Base-by-base conservation (phyloP, 768 basidiomycete genomes). In the Strobilomyces dryophilus region DNA sequence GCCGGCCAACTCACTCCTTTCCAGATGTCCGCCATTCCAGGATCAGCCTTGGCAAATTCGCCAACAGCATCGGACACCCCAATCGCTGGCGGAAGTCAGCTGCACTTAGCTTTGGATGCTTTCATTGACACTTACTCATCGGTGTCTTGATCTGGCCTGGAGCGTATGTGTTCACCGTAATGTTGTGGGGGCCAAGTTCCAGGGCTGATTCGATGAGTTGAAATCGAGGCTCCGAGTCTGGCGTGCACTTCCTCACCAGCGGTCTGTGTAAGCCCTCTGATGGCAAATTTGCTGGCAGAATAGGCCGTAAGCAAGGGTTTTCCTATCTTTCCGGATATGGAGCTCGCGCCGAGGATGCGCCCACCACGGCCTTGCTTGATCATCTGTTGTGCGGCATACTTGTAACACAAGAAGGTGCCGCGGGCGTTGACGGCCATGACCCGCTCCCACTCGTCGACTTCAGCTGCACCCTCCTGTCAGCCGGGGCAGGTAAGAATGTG, bases 301-400 rank as follows among this genome's bases (percentile, higher is more conserved):
- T 75, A 75, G 1, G 59, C 17, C 4, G 15, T 8, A 17, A 8
- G 5, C 15, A 53, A 39, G 1, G 49, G 41, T 12, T 11, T 6
- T 34, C 47, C 56, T 6, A 26, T 12, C 15, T 41, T 53, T 6
- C 55, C 55, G 1, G 7, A 2, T 0, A 45, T 3, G 4, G 62
- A 64, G 14, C 47, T 47, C 0, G 60, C 54, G 2, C 84, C 78
- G 20, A 84, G 74, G 53, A 86, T 80, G n/a, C 77, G 70, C 0
- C 83, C 79, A 10, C 80, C 76, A 11, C 65, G 68, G 0, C 76
- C 73, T 66, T 79, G 79, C 5, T 62, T 51, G 15, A 83, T 74
- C 85, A 85, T 87, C 58, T 79, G 76, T 53, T 71, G 70, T 15
- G 79, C 83, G 2, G 82, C 84, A 54, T 83, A 74, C 50, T 83